Evolutionary conservation across 352 stramenopile genomes (phyloP).

Genomic region (Pythium coloratum): DNA sequence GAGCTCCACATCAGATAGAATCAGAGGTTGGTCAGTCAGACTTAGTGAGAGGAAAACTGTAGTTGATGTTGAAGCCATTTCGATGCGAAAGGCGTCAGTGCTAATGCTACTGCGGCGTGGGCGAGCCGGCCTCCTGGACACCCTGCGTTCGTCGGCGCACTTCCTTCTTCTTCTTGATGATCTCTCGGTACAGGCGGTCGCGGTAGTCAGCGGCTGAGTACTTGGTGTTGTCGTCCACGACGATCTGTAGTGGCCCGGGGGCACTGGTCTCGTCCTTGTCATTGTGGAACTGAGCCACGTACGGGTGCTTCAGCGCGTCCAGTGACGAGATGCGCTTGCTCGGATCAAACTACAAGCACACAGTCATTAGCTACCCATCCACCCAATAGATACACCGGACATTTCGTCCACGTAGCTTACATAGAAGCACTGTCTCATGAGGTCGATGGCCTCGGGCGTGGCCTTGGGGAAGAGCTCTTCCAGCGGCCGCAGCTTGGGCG

Average conservation of each 20-base stretch:
- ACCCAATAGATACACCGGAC: neutral
- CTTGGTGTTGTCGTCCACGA: conserved; percentile 95
- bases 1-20: conserved; percentile 2
- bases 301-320: conserved; percentile 91
- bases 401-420: conserved; percentile 28
- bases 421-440: conserved; percentile 89
- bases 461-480: conserved; percentile 89
- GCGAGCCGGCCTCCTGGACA: conserved; percentile 27
- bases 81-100: neutral
- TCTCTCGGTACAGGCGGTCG: conserved; percentile 92
- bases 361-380: neutral
- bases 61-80: conserved; percentile 15
- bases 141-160: conserved; percentile 57
- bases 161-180: conserved; percentile 93
- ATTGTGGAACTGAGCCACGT: conserved; percentile 95
- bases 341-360: conserved; percentile 86
- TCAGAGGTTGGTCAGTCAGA: conserved; percentile 4
- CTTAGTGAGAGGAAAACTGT: neutral
- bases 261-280: conserved; percentile 91
- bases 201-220: conserved; percentile 93
- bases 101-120: conserved; percentile 22
- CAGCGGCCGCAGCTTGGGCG: conserved; percentile 69
- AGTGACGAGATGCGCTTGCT: conserved; percentile 86
- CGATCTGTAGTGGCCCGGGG: conserved; percentile 72
- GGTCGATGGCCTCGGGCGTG: conserved; percentile 83